Conservation (phyloP, 768 basidiomycete species). For the Galerina marginata region DNA sequence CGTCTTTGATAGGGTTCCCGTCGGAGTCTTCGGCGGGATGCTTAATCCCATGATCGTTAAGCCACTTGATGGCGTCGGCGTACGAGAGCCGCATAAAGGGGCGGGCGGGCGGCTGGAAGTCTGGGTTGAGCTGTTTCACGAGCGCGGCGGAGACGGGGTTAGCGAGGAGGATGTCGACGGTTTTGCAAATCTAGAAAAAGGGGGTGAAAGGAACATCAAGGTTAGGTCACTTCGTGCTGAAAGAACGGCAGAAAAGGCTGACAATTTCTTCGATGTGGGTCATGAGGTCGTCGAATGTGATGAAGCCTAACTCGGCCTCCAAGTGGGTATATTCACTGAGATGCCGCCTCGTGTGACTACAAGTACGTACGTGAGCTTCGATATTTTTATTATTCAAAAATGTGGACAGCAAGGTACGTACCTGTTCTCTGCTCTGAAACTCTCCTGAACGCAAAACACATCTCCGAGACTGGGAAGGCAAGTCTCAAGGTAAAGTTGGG, state of each 20-base stretch:
- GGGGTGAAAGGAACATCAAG: neutral
- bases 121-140: constrained; percentile 91
- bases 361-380: neutral
- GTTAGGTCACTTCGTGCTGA: neutral
- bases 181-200: constrained; percentile 81
- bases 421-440: constrained; percentile 98
- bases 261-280: constrained; percentile 89
- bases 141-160: constrained; percentile 75
- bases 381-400: neutral
- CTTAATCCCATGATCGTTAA: constrained; percentile 89
- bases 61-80: constrained; percentile 90
- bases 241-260: constrained; percentile 27
- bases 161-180: constrained; percentile 80
- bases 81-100: constrained; percentile 94
- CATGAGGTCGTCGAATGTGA: constrained; percentile 93
- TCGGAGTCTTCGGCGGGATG: constrained; percentile 83
- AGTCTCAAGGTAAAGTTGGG: constrained; percentile 96
- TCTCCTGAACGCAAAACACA: constrained; percentile 97
- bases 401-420: constrained; percentile 26
- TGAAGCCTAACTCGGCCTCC: constrained; percentile 94
- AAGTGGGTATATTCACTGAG: constrained; percentile 97
- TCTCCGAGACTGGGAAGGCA: constrained; percentile 95
- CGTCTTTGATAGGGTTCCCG: constrained; percentile 68
- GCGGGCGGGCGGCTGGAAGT: constrained; percentile 75
- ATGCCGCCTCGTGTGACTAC: constrained; percentile 88